These are phyloP conservation scores for Debaryomycetaceae sp. DNA, from an alignment of 1,139 yeast species.

Conservation along the genomic window DNA sequence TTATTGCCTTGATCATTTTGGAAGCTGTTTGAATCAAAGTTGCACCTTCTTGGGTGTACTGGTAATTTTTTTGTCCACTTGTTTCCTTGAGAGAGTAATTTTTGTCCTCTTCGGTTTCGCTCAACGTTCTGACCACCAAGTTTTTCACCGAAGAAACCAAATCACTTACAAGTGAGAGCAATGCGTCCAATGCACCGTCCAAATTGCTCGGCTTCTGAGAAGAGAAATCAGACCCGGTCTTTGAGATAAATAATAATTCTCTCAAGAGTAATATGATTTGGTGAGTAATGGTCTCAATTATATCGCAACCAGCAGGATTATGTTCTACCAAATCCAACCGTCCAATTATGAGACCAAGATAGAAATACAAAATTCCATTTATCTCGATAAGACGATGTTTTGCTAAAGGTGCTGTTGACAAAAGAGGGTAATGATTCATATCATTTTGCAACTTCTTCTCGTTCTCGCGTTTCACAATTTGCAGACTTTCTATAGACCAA, in stretches of 20 bases:
- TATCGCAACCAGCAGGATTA: constrained; percentile 64
- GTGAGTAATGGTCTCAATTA: constrained; percentile 62
- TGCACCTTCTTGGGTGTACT: constrained; percentile 65
- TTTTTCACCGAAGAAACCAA: constrained; percentile 62
- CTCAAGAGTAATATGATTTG: constrained; percentile 62
- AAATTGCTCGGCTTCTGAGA: constrained; percentile 41
- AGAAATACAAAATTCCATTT: constrained; percentile 63
- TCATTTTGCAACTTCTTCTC: constrained; percentile 36
- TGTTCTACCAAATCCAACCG: constrained; percentile 72
- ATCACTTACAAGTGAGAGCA: constrained; percentile 60
- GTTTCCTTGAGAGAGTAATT: constrained; percentile 8
- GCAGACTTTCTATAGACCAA: constrained; percentile 64
- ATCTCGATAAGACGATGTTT: constrained; percentile 71
- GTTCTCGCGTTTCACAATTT: constrained; percentile 34
- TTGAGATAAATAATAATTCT: constrained; percentile 62
- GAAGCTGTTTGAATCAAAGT: constrained; percentile 59
- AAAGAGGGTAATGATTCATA: constrained; percentile 40
- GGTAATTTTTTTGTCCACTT: constrained; percentile 30
- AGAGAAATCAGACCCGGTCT: constrained; percentile 47
- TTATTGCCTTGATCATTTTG: constrained; percentile 58
- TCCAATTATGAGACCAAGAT: constrained; percentile 70
- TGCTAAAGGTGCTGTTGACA: constrained; percentile 63
- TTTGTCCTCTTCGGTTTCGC: constrained; percentile 32
- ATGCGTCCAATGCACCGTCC: constrained; percentile 55
- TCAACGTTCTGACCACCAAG: constrained; percentile 53